A percentile compares a stretch with the other conserved stretches of the same genome.
Conservation (phyloP, 345 rosid species). For the Hypericum perforatum region DNA sequence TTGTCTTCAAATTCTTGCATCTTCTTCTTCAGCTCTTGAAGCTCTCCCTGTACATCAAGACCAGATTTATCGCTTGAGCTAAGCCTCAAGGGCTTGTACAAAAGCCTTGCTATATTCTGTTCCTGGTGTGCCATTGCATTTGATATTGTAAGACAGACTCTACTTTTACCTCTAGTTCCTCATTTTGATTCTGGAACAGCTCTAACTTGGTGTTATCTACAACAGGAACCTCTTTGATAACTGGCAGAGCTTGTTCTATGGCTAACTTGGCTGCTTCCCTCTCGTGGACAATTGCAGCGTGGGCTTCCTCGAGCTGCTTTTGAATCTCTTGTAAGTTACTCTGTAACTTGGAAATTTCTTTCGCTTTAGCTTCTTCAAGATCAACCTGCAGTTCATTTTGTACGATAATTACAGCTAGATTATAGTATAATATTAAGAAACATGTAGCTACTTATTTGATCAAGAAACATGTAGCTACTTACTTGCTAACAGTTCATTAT, state of each 20-base stretch:
- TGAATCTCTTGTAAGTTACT: slow-evolving; percentile 37
- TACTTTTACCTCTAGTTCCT: slow-evolving; percentile 37
- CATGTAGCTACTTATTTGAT: too few relatives aligned
- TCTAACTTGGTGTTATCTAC: slow-evolving; percentile 45
- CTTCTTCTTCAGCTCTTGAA: slow-evolving; percentile 26
- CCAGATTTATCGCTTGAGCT: too few relatives aligned
- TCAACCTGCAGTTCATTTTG: slow-evolving; percentile 30
- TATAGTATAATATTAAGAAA: too few relatives aligned
- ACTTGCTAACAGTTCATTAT: too few relatives aligned
- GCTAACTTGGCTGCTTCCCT: slow-evolving; percentile 50
- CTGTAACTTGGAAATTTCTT: slow-evolving; percentile 47
- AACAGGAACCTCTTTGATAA: slow-evolving; percentile 53
- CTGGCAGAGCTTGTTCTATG: slow-evolving; percentile 60
- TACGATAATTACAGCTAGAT: too few relatives aligned
- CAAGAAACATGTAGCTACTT: too few relatives aligned
- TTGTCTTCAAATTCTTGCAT: slow-evolving; percentile 35
- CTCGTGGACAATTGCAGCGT: slow-evolving; percentile 32
- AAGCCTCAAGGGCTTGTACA: too few relatives aligned
- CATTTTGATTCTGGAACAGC: slow-evolving; percentile 31
- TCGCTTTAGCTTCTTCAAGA: slow-evolving; percentile 57
- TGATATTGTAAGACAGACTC: too few relatives aligned
- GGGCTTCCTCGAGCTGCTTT: slow-evolving; percentile 43
- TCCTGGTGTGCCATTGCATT: too few relatives aligned
- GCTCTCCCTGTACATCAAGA: slow-evolving; percentile 28
- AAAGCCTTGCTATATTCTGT: too few relatives aligned